Evolutionary conservation across 2,329 filamentous ascomycete species (phyloP).

Genomic region (Talaromyces sp.): DNA sequence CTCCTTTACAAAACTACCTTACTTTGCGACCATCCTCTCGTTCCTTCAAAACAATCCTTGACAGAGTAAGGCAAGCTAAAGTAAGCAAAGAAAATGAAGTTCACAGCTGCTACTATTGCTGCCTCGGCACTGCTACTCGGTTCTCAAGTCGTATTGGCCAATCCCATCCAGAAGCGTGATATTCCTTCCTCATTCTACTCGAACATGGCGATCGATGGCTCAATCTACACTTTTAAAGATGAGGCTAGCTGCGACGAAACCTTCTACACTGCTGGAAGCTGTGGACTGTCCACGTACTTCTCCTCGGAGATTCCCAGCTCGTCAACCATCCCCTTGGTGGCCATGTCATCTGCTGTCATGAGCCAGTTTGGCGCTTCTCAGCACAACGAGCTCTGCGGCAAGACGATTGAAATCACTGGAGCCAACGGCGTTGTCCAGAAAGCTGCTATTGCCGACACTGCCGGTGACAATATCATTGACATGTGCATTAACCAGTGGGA

Average conservation of each 20-base stretch:
- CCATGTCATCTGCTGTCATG: slow-evolving; percentile 3
- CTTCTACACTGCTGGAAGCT: slow-evolving; percentile 10
- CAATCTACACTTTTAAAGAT: slow-evolving; percentile 6
- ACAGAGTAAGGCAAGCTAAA: neutral
- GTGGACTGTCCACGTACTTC: slow-evolving; percentile 13
- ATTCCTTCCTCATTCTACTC: slow-evolving; percentile 12
- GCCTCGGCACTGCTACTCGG: slow-evolving; percentile 1
- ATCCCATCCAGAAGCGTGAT: slow-evolving; percentile 10
- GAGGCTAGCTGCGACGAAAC: slow-evolving; percentile 9
- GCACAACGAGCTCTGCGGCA: slow-evolving; percentile 13
- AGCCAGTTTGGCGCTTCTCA: slow-evolving; percentile 7
- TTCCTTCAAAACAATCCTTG: neutral
- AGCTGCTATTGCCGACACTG: slow-evolving; percentile 11
- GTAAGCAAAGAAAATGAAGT: slow-evolving; percentile 9
- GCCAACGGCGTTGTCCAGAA: slow-evolving; percentile 9
- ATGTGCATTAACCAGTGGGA: slow-evolving; percentile 12
- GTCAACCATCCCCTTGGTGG: neutral
- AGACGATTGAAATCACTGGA: slow-evolving; percentile 11
- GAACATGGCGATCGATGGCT: slow-evolving; percentile 7
- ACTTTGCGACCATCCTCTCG: neutral
- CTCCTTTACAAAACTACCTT: neutral
- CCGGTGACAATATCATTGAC: slow-evolving; percentile 11
- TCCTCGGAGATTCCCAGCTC: slow-evolving; percentile 10
- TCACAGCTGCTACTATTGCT: neutral
- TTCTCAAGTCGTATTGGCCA: neutral